Evolutionary conservation across 257 asterid species (phyloP).

Genomic region (Primulina eburnea): DNA sequence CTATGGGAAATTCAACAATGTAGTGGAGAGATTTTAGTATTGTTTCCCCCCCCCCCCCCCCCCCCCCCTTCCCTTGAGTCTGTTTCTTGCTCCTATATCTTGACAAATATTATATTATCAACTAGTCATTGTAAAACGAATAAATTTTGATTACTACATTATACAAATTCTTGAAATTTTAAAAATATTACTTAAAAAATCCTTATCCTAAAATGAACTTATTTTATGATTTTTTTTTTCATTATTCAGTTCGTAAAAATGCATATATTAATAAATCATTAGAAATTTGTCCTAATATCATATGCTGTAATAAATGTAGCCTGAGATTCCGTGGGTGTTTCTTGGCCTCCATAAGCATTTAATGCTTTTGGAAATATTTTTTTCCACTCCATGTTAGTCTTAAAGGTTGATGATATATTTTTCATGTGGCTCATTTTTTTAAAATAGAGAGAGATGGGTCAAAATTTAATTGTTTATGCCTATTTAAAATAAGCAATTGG

Average conservation of each 20-base stretch:
- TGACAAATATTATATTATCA: background rate
- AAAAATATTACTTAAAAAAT: no score
- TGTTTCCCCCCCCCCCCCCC: background rate
- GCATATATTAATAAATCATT: no score
- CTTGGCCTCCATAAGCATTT: background rate
- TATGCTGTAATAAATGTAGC: background rate
- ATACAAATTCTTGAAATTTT: no score
- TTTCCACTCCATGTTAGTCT: background rate
- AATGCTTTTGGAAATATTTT: background rate
- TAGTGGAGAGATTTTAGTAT: constrained; percentile 1
- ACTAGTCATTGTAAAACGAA: no score
- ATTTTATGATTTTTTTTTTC: no score
- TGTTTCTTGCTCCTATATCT: background rate
- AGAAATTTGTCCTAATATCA: background rate
- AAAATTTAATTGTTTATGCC: background rate
- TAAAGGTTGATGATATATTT: no score
- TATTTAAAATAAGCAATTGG: background rate
- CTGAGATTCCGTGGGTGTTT: background rate
- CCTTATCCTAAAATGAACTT: no score
- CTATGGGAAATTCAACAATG: constrained; percentile 24
- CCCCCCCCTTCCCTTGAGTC: background rate
- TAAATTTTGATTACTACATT: no score
- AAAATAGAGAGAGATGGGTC: background rate
- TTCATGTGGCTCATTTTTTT: background rate
- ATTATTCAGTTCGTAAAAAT: no score